Percentiles rank a stretch among this genome's conserved stretches.
Conservation (phyloP, 306 rosid genomes). For the Acacia melanoxylon region DNA sequence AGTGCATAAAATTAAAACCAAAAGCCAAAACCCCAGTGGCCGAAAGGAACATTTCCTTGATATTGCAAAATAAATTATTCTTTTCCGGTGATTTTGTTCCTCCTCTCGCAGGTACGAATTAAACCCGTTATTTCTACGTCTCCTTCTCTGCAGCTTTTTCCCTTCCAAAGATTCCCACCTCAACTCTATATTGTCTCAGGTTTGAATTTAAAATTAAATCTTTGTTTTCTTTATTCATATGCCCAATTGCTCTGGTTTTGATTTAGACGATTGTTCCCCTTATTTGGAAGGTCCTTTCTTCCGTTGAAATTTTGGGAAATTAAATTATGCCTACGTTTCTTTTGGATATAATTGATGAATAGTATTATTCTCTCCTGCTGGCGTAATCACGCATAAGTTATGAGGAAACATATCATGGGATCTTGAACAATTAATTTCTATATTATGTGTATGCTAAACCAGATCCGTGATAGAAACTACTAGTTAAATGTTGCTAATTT, state of each 20-base stretch:
- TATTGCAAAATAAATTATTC: constrained; percentile 29
- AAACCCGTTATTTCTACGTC: constrained; percentile 20
- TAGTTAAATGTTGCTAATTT: constrained; percentile 34
- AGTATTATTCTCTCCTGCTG: not conserved
- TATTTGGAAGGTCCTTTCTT: not conserved
- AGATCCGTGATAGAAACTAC: constrained; percentile 49
- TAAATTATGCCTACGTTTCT: not conserved
- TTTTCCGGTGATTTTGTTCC: constrained; percentile 41
- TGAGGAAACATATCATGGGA: constrained; percentile 33
- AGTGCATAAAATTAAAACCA: constrained; percentile 13
- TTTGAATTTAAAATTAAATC: constrained; percentile 24
- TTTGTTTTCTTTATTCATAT: not conserved
- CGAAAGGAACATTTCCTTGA: constrained; percentile 30
- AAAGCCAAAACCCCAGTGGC: constrained; percentile 29
- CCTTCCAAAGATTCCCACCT: constrained; percentile 35
- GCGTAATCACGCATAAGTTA: constrained; percentile 24
- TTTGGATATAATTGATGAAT: constrained; percentile 20
- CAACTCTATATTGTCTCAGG: constrained; percentile 13
- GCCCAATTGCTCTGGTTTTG: constrained; percentile 15
- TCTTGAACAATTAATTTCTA: constrained; percentile 16
- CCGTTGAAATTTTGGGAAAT: constrained; percentile 7
- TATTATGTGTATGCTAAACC: constrained; percentile 28
- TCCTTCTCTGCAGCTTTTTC: constrained; percentile 16
- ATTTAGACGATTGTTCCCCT: not conserved
- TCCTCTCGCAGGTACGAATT: constrained; percentile 58